phyloP scores from a whole-genome alignment of 192 early-diverging fungal species.

The Rhizophagus clarus region DNA sequence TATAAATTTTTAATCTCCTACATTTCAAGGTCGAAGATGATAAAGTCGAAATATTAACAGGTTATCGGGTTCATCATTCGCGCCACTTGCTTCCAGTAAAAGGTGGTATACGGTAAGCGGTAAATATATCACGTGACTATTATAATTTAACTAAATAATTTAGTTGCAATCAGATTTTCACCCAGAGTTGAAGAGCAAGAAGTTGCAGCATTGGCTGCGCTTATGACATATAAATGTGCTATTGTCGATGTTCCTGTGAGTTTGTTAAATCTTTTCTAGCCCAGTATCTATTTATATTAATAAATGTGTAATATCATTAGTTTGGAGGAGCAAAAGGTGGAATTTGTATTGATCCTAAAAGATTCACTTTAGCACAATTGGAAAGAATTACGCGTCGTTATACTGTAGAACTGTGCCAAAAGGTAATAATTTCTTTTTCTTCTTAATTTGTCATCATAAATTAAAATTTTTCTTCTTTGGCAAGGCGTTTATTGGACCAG shows the following conservation, averaged over 20 bases:
- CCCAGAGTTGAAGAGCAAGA: constrained; percentile 80
- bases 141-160: neutral
- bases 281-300: neutral
- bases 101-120: constrained; percentile 69
- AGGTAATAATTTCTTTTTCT: constrained; percentile 39
- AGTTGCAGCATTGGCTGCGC: constrained; percentile 77
- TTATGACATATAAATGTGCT: constrained; percentile 89
- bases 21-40: constrained; percentile 47
- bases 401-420: constrained; percentile 82
- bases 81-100: constrained; percentile 79
- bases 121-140: neutral
- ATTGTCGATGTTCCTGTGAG: constrained; percentile 75
- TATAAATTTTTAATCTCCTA: neutral
- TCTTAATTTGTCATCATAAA: neutral
- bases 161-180: constrained; percentile 46
- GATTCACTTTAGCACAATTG: constrained; percentile 70
- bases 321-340: constrained; percentile 82
- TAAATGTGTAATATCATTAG: neutral
- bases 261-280: neutral
- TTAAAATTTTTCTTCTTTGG: neutral
- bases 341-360: constrained; percentile 78
- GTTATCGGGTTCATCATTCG: constrained; percentile 83
- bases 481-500: constrained; percentile 78
- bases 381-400: constrained; percentile 83
- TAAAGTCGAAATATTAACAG: constrained; percentile 70